Evolutionary conservation across 2,329 filamentous ascomycete genomes (phyloP).

Genomic region (Rachicladosporium sp.): DNA sequence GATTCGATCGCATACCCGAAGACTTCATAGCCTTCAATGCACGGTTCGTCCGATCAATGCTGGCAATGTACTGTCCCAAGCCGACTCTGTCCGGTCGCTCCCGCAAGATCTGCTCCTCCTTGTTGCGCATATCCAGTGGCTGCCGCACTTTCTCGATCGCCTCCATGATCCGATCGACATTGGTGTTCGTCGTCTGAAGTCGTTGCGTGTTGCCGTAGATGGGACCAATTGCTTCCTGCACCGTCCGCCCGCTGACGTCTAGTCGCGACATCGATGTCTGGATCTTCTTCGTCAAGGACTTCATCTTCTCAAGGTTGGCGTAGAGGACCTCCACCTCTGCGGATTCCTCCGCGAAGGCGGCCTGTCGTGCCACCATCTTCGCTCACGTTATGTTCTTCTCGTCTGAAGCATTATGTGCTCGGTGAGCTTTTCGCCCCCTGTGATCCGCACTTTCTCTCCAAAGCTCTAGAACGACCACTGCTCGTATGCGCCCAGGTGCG

Average conservation of each 20-base stretch:
- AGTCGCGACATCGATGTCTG: constrained; percentile 73
- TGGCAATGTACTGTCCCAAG: constrained; percentile 72
- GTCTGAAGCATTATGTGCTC: too few relatives aligned
- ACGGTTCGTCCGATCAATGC: constrained; percentile 76
- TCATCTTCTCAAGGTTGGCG: constrained; percentile 76
- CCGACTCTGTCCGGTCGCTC: constrained; percentile 65
- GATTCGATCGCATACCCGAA: constrained; percentile 85
- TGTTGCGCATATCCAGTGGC: constrained; percentile 82
- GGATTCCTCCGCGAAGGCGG: constrained; percentile 52
- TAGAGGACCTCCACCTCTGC: constrained; percentile 56
- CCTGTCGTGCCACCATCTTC: constrained; percentile 44
- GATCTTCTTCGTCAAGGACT: constrained; percentile 88
- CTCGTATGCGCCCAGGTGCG: too few relatives aligned
- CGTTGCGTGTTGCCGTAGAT: constrained; percentile 86
- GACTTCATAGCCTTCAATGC: constrained; percentile 74
- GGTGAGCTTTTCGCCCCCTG: too few relatives aligned
- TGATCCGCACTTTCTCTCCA: too few relatives aligned
- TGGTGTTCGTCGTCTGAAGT: constrained; percentile 75
- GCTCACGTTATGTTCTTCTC: not conserved
- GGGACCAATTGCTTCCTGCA: constrained; percentile 82
- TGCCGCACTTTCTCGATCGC: constrained; percentile 82
- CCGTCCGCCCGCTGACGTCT: constrained; percentile 77
- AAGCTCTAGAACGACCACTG: too few relatives aligned
- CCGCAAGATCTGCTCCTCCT: constrained; percentile 84
- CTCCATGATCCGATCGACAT: constrained; percentile 74